Base-by-base conservation (phyloP, 2,329 filamentous ascomycete genomes). In the Atkinsonella hypoxylon region DNA sequence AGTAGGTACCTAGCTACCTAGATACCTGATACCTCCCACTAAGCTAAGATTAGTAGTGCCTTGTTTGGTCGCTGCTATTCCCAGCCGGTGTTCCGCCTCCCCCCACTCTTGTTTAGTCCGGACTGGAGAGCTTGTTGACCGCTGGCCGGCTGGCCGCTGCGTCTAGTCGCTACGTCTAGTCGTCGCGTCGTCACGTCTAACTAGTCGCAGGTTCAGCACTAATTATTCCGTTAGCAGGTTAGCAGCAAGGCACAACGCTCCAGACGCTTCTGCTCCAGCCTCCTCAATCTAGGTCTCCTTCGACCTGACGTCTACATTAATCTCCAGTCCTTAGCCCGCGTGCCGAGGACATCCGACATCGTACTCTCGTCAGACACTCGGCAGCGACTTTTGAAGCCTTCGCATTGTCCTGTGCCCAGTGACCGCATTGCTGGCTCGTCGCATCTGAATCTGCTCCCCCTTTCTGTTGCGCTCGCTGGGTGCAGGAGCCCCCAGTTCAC, bases 371-470 rank as follows among this genome's bases (percentile, higher is more conserved):
- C 44, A 41, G 22, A 38, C 40, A 43, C 34, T 31, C 42, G 17
- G 42, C 5, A 22, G 42, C 20, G 15, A 20, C 9, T 18, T n/a
- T 46, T 20, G 43, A 50, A 22, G 42, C 11, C 34, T 17, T 38
- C 34, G 22, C 22, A n/a, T 22, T 6, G 18, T 20, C 18, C 18
- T 10, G 5, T 41, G 30, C n/a, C 34, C 26, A 32, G 26, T 20
- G 22, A 30, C 18, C 18, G 18, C 17, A 31, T 39, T 58, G 41
- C 18, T 55, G 56, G 59, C 55, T 54, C 59, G 55, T 51, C 54
- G 46, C 48, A 46, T 43, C 30, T 40, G 18, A 51, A 51, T 47
- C 51, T 48, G 47, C 52, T 55, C 48, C 47, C 39, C 43, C 56
- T 41, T 51, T 54, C 47, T 54, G 38, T 44, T 40, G n/a, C 43